These are phyloP conservation scores for Nannizzia gypsea DNA, from an alignment of 2,329 filamentous ascomycete genomes.

Conservation along the genomic window DNA sequence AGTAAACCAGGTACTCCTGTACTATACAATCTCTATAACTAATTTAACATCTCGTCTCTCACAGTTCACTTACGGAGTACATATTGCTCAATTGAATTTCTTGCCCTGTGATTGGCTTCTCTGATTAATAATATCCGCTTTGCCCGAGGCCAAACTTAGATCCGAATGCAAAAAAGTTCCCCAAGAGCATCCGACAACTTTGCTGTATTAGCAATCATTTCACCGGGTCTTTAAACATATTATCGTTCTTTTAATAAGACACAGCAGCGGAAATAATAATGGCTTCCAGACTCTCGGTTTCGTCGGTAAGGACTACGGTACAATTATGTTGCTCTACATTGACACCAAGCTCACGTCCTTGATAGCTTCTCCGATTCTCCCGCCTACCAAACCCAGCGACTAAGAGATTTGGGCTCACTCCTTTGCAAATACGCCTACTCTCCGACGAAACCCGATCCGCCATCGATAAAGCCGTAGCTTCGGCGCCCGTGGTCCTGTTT, in stretches of 20 bases:
- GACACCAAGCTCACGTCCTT: background rate
- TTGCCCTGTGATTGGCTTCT: background rate
- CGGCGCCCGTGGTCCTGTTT: conserved; percentile 88
- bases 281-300: background rate
- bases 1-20: no score
- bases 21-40: no score
- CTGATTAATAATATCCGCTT: background rate
- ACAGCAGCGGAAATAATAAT: background rate
- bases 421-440: conserved; percentile 40
- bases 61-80: no score
- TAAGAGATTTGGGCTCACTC: conserved; percentile 1
- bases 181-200: background rate
- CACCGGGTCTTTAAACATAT: background rate
- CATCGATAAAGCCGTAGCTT: conserved; percentile 80
- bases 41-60: no score
- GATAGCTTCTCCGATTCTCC: conserved; percentile 7
- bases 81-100: background rate
- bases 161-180: background rate
- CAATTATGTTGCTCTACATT: no score
- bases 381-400: background rate
- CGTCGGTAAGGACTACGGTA: background rate
- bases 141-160: background rate
- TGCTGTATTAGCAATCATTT: no score
- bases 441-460: conserved; percentile 68
- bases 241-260: background rate